These are phyloP conservation scores for Neopestalotiopsis sp. DNA, from an alignment of 2,329 filamentous ascomycete genomes.

Conservation along the genomic window DNA sequence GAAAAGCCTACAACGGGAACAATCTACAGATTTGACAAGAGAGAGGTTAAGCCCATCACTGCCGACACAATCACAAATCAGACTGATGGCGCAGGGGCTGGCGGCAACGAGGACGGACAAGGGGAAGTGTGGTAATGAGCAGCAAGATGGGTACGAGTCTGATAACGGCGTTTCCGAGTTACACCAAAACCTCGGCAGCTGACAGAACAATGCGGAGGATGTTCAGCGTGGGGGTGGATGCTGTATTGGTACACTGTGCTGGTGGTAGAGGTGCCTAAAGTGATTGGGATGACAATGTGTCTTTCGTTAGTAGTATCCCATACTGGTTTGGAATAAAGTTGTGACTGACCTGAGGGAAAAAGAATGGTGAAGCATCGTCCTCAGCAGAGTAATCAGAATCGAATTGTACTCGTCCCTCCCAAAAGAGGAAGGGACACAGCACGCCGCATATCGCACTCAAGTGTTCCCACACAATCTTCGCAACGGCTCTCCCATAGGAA, in stretches of 20 bases:
- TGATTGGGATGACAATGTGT: neutral
- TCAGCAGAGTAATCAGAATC: slow-evolving; percentile 92
- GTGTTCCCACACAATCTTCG: slow-evolving; percentile 90
- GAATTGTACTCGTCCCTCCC: slow-evolving; percentile 67
- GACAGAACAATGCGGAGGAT: neutral
- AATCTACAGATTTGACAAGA: slow-evolving; percentile 6
- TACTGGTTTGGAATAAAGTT: slow-evolving; percentile 21
- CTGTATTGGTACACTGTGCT: neutral
- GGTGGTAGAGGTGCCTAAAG: neutral
- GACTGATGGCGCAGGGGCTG: neutral
- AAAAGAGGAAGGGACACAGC: slow-evolving; percentile 39
- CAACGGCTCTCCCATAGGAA: slow-evolving; percentile 88
- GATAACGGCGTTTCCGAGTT: neutral
- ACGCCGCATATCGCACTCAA: slow-evolving; percentile 98
- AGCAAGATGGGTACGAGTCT: neutral
- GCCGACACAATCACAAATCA: neutral
- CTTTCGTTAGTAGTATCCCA: slow-evolving; percentile 37
- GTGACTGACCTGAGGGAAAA: slow-evolving; percentile 40
- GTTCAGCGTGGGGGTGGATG: neutral
- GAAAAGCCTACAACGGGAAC: slow-evolving; percentile 15
- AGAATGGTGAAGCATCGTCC: slow-evolving; percentile 70
- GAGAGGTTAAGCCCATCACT: neutral
- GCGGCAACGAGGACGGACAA: neutral
- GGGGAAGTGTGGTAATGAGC: neutral
- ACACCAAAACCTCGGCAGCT: neutral